Conservation (phyloP, 305 asterid species). For the Fraxinus paxiana region DNA sequence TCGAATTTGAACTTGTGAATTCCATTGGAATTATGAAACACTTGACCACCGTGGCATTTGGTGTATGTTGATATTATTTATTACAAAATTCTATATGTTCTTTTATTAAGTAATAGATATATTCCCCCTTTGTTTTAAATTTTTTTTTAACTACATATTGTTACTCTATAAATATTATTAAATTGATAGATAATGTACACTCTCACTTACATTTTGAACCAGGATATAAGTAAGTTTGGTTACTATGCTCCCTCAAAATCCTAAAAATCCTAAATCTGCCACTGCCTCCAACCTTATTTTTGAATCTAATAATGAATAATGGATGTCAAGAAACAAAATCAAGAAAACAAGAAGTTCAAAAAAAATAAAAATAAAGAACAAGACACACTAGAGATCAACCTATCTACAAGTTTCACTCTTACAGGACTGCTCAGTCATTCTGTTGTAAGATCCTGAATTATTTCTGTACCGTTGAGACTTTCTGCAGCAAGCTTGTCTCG, state of each 20-base stretch:
- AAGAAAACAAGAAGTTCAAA: neutral
- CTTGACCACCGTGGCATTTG: neutral
- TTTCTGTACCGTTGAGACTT: slow-evolving; percentile 11
- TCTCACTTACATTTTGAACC: neutral
- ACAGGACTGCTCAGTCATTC: neutral
- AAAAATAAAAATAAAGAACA: neutral
- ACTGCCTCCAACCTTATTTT: neutral
- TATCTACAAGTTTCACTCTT: slow-evolving; percentile 20
- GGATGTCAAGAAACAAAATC: neutral
- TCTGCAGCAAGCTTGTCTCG: slow-evolving; percentile 21
- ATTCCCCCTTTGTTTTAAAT: neutral
- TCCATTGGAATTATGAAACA: neutral
- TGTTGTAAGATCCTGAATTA: slow-evolving; percentile 20
- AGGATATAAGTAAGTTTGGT: neutral
- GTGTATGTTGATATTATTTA: neutral
- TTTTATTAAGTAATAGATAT: neutral
- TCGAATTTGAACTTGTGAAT: no score
- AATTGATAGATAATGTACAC: neutral
- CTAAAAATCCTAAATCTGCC: neutral
- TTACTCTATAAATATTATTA: no score
- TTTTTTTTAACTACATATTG: neutral
- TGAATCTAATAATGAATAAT: neutral
- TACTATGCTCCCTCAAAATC: neutral
- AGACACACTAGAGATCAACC: slow-evolving; percentile 22
- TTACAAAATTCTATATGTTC: neutral